Conservation (phyloP, 2,329 filamentous ascomycete genomes). For the Pseudocercospora eumusae region DNA sequence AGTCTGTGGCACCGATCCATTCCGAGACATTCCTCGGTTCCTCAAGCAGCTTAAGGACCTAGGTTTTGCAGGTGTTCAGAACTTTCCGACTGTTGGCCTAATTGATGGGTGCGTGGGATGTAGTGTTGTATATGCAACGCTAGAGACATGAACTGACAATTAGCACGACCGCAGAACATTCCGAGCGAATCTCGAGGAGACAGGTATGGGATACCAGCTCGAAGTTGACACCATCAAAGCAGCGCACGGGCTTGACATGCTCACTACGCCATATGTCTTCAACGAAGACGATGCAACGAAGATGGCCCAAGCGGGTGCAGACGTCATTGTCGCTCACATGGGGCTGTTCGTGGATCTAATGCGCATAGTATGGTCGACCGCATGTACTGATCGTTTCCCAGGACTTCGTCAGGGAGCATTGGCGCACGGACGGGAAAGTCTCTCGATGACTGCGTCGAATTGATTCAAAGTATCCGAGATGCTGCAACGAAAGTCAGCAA, state of each 20-base stretch:
- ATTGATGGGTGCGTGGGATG: constrained; percentile 51
- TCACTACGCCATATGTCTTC: constrained; percentile 73
- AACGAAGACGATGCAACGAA: constrained; percentile 60
- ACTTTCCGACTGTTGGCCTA: constrained; percentile 72
- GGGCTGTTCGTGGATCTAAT: constrained; percentile 61
- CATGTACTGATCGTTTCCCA: neutral
- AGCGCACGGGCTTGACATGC: constrained; percentile 61
- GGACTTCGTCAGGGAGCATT: constrained; percentile 66
- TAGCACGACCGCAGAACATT: constrained; percentile 70
- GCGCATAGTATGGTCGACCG: constrained; percentile 39
- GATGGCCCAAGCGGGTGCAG: constrained; percentile 67
- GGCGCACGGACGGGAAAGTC: constrained; percentile 63
- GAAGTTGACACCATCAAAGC: constrained; percentile 67
- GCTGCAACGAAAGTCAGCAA: constrained; percentile 57
- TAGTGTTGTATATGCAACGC: neutral
- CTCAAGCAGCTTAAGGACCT: constrained; percentile 60
- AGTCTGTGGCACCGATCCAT: constrained; percentile 70
- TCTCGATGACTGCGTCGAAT: constrained; percentile 63
- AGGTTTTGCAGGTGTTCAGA: constrained; percentile 65
- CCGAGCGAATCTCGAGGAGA: constrained; percentile 68
- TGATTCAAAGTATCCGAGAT: constrained; percentile 66
- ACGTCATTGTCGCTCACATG: constrained; percentile 69
- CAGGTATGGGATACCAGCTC: constrained; percentile 66
- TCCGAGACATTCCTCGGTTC: constrained; percentile 63
- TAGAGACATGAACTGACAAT: constrained; percentile 69